Conservation (phyloP, 2,329 filamentous ascomycete genomes). For the Alternaria brassicae region DNA sequence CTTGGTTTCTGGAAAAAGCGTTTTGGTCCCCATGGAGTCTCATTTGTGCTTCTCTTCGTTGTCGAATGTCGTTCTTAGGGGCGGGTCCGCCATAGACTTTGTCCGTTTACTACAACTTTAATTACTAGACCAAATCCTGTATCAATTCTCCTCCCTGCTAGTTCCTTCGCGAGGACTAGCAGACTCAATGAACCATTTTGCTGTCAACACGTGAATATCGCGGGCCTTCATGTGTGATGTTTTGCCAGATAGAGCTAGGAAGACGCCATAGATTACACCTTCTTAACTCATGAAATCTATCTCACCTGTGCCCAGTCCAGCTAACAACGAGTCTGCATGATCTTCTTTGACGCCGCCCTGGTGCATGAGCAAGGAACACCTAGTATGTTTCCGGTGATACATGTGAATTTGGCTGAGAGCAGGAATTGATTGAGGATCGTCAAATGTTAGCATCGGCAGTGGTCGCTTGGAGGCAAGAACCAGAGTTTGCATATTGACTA, state of each 20-base stretch:
- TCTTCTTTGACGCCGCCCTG: neutral
- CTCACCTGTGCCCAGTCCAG: neutral
- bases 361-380: neutral
- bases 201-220: neutral
- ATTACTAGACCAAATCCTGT: constrained; percentile 26
- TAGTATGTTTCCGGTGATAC: neutral
- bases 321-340: neutral
- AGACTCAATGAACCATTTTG: neutral
- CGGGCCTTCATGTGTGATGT: neutral
- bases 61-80: neutral
- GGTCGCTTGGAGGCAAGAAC: neutral
- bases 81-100: constrained; percentile 14
- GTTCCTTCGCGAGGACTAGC: constrained; percentile 18
- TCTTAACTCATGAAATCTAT: neutral
- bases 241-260: neutral
- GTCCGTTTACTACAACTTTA: constrained; percentile 22
- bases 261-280: neutral
- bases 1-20: constrained; percentile 9
- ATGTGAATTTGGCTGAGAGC: neutral
- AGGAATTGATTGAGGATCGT: neutral
- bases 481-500: neutral
- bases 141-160: constrained; percentile 7
- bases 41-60: constrained; percentile 2
- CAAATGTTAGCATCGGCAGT: neutral
- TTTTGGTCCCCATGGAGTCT: constrained; percentile 4